Evolutionary conservation across 345 rosid species (phyloP), one percentile per base, ranked within the genome.

Genomic region (Eucalyptus curtisii): DNA sequence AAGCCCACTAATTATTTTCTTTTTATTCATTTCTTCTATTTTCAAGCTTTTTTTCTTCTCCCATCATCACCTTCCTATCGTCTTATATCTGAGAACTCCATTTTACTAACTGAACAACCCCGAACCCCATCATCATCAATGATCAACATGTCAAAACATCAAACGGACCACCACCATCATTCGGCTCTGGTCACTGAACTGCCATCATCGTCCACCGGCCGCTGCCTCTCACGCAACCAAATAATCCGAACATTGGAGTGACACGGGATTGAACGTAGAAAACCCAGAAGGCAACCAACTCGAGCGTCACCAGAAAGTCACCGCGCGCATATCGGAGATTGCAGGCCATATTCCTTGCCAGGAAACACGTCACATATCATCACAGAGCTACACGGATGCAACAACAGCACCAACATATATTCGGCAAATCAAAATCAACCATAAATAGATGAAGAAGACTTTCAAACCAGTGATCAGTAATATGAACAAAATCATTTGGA

Each of bases 351-450:
- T 30, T 30, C 17, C 68, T 61, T 0, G 68, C 17, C 68, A 3
- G 31, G 68, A 13, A 13, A 61, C 16, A 61, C 68, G 2, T 17
- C 68, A 27, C 55, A 7, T 3, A 61, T 30, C 68, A 61, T 61
- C 68, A 61, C 31, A 27, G 33, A 61, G 31, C 33, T 14, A 30
- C 33, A 61, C 68, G 7, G 30, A 61, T 30, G 33, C 68, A 30
- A 0, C 68, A 61, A 30, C 0, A 13, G 68, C 68, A 30, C 4
- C 8, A 0, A 13, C 31, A 2, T 30, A 61, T 27, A 13, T 13
- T 6, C 17, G 16, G 68, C 33, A 13, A 61, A 27, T 61, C 68
- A 52, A 61, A 6, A 61, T 61, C 33, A 30, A 27, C 68, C 33
- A 0, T 27, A 30, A 1, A 61, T 61, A 61, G 33, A 61, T 27